phyloP scores from a whole-genome alignment of 2,329 filamentous ascomycete genomes.

The Claviceps purpurea region DNA sequence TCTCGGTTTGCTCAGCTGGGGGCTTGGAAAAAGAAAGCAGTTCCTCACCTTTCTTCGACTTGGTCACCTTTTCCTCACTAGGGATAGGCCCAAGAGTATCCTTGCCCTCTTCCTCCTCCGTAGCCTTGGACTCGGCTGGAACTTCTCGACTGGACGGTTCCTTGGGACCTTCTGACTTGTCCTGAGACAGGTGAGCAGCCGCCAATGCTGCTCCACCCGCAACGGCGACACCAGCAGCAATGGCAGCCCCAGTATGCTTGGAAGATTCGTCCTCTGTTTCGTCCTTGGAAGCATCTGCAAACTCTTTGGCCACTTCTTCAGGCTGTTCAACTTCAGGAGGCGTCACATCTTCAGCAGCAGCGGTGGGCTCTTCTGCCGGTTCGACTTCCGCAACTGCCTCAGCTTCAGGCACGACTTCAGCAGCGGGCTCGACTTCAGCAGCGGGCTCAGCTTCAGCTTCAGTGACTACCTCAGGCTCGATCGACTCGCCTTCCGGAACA shows the following conservation, averaged over 20 bases:
- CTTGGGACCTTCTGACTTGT: background rate
- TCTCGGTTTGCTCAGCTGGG: background rate
- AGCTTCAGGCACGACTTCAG: background rate
- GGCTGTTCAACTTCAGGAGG: background rate
- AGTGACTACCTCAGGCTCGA: background rate
- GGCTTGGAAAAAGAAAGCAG: conserved; percentile 16
- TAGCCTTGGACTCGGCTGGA: conserved; percentile 10
- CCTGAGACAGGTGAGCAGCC: background rate
- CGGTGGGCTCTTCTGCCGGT: background rate
- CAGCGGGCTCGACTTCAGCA: background rate
- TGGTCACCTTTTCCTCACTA: conserved; percentile 19
- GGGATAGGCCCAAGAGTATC: conserved; percentile 26
- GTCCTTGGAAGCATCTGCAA: background rate
- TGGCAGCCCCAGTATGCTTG: background rate
- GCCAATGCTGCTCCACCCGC: conserved; percentile 4
- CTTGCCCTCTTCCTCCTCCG: conserved; percentile 24
- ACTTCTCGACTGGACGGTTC: background rate
- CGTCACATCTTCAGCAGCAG: background rate
- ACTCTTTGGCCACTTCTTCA: background rate
- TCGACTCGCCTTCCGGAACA: background rate
- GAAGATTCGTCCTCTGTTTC: conserved; percentile 1
- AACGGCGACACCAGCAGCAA: background rate
- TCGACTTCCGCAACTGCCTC: background rate
- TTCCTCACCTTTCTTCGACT: conserved; percentile 31
- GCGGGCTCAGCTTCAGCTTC: background rate